Evolutionary conservation across 768 basidiomycete genomes (phyloP).

Genomic region (Leucogyrophana mollusca): DNA sequence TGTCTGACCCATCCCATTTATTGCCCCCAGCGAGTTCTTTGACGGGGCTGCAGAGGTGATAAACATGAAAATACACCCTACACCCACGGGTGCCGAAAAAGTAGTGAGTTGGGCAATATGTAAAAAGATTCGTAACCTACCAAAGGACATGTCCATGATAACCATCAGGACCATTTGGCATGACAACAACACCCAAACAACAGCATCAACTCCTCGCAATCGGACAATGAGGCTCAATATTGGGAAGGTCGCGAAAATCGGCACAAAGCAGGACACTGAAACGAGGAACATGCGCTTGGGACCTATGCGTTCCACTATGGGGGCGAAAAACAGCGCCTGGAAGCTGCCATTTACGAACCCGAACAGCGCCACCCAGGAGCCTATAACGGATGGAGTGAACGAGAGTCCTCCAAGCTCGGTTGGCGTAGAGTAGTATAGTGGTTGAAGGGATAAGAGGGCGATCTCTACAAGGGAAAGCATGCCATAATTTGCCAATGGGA

Average conservation of each 20-base stretch:
- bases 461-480: slow-evolving; percentile 37
- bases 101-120: neutral
- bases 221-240: slow-evolving; percentile 38
- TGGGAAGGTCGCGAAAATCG: slow-evolving; percentile 26
- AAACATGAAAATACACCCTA: slow-evolving; percentile 66
- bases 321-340: slow-evolving; percentile 39
- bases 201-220: slow-evolving; percentile 36
- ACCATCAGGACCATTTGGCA: slow-evolving; percentile 48
- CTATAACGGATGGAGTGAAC: slow-evolving; percentile 36
- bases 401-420: slow-evolving; percentile 37
- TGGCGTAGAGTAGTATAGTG: slow-evolving; percentile 40
- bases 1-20: slow-evolving; percentile 58
- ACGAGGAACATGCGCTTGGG: slow-evolving; percentile 29
- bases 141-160: slow-evolving; percentile 52
- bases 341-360: slow-evolving; percentile 38
- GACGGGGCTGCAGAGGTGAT: slow-evolving; percentile 59
- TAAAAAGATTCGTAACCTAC: slow-evolving; percentile 40
- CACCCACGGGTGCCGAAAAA: neutral
- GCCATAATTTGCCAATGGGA: slow-evolving; percentile 33
- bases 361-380: slow-evolving; percentile 31
- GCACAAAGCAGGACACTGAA: slow-evolving; percentile 20
- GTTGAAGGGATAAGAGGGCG: slow-evolving; percentile 33
- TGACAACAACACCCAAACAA: slow-evolving; percentile 46
- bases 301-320: slow-evolving; percentile 33
- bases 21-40: slow-evolving; percentile 46